Evolutionary conservation across 2,329 filamentous ascomycete genomes (phyloP).

Genomic region (Colletotrichum orbiculare): DNA sequence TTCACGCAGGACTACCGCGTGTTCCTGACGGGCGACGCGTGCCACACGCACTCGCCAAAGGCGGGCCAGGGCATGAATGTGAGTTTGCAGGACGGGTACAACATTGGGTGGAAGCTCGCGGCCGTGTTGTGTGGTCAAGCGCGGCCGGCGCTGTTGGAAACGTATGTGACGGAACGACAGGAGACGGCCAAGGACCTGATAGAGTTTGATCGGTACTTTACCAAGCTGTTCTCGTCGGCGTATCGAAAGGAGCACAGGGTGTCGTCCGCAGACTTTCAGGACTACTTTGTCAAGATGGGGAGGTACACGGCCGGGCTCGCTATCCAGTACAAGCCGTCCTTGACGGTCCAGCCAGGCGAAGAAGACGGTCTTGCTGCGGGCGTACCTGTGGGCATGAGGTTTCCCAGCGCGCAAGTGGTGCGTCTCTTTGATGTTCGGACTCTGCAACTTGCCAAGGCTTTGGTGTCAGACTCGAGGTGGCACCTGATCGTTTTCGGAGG

Average conservation of each 20-base stretch:
- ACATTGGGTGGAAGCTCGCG: constrained; percentile 96
- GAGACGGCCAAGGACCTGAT: constrained; percentile 86
- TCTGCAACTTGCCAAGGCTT: constrained; percentile 61
- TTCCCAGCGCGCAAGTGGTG: constrained; percentile 68
- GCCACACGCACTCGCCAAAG: constrained; percentile 81
- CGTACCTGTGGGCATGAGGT: constrained; percentile 64
- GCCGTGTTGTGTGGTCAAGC: constrained; percentile 87
- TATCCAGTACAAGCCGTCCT: constrained; percentile 62
- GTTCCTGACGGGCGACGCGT: constrained; percentile 80
- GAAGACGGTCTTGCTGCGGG: constrained; percentile 50
- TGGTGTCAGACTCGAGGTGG: constrained; percentile 59
- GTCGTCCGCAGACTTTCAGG: constrained; percentile 61
- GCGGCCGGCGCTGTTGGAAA: constrained; percentile 77
- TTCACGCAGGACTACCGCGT: constrained; percentile 76
- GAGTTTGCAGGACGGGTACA: constrained; percentile 83
- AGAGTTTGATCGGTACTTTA: constrained; percentile 88
- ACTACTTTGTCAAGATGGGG: constrained; percentile 67
- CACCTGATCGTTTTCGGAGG: constrained; percentile 46
- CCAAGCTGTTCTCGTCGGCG: constrained; percentile 81
- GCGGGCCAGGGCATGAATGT: constrained; percentile 86
- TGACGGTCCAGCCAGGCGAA: constrained; percentile 52
- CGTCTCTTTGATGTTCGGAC: constrained; percentile 69
- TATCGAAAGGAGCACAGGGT: constrained; percentile 49
- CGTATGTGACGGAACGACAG: constrained; percentile 89
- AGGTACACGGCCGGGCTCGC: constrained; percentile 71